phyloP scores from a whole-genome alignment of 495 filamentous ascomycete genomes.

The Penicillium cosmopolitanum region DNA sequence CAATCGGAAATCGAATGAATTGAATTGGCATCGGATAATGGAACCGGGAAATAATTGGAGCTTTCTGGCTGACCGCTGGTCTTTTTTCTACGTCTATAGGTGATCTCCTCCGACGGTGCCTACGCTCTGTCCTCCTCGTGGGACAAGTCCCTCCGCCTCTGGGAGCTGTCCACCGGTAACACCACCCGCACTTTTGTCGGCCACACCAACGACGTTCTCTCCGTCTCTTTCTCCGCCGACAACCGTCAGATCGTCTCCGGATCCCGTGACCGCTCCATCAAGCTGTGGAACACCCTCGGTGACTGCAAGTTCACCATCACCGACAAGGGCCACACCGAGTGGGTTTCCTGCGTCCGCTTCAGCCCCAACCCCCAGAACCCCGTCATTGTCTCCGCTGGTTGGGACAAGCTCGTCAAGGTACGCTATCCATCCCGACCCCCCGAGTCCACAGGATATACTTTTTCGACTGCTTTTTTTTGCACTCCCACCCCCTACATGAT shows the following conservation, averaged over 20 bases:
- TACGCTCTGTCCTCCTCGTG: conserved; percentile 98
- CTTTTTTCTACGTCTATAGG: conserved; percentile 57
- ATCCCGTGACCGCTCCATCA: conserved; percentile 97
- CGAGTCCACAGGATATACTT: neutral
- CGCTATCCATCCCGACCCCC: conserved; percentile 39
- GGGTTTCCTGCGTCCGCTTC: conserved; percentile 99
- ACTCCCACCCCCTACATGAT: conserved; percentile 69
- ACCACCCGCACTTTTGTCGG: conserved; percentile 98
- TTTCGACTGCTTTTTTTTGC: conserved; percentile 6
- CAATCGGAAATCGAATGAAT: conserved; percentile 22
- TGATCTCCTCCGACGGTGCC: conserved; percentile 99
- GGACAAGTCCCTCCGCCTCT: conserved; percentile 99
- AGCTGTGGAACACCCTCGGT: conserved; percentile 99
- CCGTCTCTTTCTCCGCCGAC: conserved; percentile 99
- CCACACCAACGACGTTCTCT: conserved; percentile 99
- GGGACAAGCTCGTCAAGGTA: conserved; percentile 99
- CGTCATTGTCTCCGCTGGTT: conserved; percentile 97
- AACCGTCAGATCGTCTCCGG: conserved; percentile 99
- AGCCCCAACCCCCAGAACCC: conserved; percentile 99
- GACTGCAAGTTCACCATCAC: conserved; percentile 99
- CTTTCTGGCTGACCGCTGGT: conserved; percentile 41
- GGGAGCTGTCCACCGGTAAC: conserved; percentile 95
- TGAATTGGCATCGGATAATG: conserved; percentile 13
- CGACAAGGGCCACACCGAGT: conserved; percentile 99
- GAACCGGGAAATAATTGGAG: conserved; percentile 12